phyloP scores from a whole-genome alignment of 2,329 filamentous ascomycete genomes.

The Geosmithia morbida region DNA sequence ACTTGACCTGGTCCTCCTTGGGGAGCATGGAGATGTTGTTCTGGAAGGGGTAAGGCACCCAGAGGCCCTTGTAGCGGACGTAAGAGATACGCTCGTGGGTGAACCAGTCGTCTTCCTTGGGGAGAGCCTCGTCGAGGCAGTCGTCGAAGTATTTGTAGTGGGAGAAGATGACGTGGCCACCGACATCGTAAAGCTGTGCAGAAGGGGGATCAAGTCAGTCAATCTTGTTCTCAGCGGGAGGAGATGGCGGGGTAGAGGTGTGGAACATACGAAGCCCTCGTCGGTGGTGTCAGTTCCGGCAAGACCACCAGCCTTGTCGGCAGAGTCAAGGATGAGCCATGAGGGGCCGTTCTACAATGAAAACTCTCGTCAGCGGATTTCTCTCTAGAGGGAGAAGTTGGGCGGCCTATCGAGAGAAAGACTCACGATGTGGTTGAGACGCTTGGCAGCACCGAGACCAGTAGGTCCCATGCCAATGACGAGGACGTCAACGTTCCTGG shows the following conservation, averaged over 20 bases:
- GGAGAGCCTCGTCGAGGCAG: slow-evolving; percentile 92
- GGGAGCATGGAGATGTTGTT: slow-evolving; percentile 99
- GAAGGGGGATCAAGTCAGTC: background rate
- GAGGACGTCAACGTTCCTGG: slow-evolving; percentile 85
- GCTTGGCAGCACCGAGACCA: slow-evolving; percentile 94
- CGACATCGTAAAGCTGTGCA: slow-evolving; percentile 85
- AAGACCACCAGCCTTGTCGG: slow-evolving; percentile 85
- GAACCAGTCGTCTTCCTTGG: slow-evolving; percentile 90
- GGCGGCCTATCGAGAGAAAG: too few relatives aligned
- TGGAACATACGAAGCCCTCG: slow-evolving; percentile 88
- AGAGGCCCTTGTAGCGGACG: slow-evolving; percentile 88
- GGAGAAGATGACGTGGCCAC: slow-evolving; percentile 96
- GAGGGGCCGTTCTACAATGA: slow-evolving; percentile 66
- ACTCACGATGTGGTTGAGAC: slow-evolving; percentile 86
- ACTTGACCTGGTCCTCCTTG: slow-evolving; percentile 92
- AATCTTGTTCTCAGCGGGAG: too few relatives aligned
- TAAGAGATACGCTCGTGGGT: slow-evolving; percentile 98
- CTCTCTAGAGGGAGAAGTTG: slow-evolving; percentile 5
- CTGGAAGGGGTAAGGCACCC: slow-evolving; percentile 99
- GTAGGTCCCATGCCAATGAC: slow-evolving; percentile 97
- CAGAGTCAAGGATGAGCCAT: slow-evolving; percentile 91
- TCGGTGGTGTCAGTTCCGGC: slow-evolving; percentile 89
- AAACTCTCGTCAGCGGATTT: slow-evolving; percentile 8
- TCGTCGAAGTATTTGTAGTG: slow-evolving; percentile 99
- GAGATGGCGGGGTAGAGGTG: background rate